Evolutionary conservation across 805 yeast genomes (phyloP).

Genomic region (Monosporozyma aquatica): DNA sequence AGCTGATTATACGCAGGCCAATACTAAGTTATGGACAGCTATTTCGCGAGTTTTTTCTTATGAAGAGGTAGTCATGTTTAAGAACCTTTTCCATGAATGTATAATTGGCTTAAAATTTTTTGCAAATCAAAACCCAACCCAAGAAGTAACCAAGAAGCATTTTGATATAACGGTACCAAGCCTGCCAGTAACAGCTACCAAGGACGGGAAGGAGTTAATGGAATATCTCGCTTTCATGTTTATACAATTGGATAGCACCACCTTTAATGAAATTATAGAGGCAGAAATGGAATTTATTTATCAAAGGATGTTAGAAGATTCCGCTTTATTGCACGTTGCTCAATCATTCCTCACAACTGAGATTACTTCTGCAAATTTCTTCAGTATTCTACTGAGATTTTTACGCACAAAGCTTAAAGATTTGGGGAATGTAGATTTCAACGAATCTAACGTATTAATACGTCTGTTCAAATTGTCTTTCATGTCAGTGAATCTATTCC

Average conservation of each 20-base stretch:
- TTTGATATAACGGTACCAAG: conserved; percentile 74
- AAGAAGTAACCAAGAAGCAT: conserved; percentile 20
- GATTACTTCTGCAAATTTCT: conserved; percentile 85
- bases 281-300: conserved; percentile 71
- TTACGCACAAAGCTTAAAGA: conserved; percentile 63
- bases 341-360: conserved; percentile 92
- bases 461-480: conserved; percentile 86
- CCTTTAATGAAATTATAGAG: conserved; percentile 85
- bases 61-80: conserved; percentile 74
- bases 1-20: conserved; percentile 38
- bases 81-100: conserved; percentile 75
- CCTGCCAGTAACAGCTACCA: conserved; percentile 75
- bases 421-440: conserved; percentile 70
- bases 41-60: conserved; percentile 72
- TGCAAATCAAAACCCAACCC: conserved; percentile 34
- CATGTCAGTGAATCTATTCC: conserved; percentile 91
- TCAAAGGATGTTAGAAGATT: conserved; percentile 69
- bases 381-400: conserved; percentile 72
- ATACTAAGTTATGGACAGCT: conserved; percentile 66
- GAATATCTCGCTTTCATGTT: conserved; percentile 90
- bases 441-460: conserved; percentile 70
- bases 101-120: conserved; percentile 73
- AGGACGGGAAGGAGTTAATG: conserved; percentile 92
- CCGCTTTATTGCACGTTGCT: conserved; percentile 81
- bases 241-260: conserved; percentile 88